Evolutionary conservation across 768 basidiomycete genomes (phyloP).

Genomic region (Trametes cubensis): DNA sequence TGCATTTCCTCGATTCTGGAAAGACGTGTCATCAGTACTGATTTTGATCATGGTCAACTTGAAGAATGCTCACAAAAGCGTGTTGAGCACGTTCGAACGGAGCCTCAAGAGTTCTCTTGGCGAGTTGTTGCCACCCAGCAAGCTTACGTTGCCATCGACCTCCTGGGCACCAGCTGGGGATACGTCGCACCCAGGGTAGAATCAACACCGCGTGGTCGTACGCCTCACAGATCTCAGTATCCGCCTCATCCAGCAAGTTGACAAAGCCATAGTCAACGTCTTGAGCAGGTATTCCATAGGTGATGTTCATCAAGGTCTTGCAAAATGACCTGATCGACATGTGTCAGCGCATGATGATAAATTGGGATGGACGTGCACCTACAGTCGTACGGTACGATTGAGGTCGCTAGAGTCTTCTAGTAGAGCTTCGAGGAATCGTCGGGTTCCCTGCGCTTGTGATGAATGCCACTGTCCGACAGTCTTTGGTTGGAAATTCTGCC

Average conservation of each 20-base stretch:
- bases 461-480: background rate
- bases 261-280: too few relatives aligned
- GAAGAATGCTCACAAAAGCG: too few relatives aligned
- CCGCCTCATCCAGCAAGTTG: too few relatives aligned
- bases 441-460: background rate
- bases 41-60: background rate
- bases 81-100: background rate
- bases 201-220: background rate
- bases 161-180: constrained; percentile 69
- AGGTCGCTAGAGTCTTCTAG: background rate
- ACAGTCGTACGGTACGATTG: background rate
- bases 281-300: too few relatives aligned
- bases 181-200: constrained; percentile 42
- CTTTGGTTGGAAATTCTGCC: background rate
- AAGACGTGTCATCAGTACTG: background rate
- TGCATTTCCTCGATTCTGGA: background rate
- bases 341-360: too few relatives aligned
- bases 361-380: too few relatives aligned
- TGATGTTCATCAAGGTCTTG: background rate
- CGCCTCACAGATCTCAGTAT: too few relatives aligned
- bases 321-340: background rate
- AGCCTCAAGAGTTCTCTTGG: background rate
- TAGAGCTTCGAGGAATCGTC: background rate
- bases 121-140: constrained; percentile 56
- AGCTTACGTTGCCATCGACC: constrained; percentile 63